phyloP scores from a whole-genome alignment of 768 basidiomycete genomes.

The Termitomyces sp. region DNA sequence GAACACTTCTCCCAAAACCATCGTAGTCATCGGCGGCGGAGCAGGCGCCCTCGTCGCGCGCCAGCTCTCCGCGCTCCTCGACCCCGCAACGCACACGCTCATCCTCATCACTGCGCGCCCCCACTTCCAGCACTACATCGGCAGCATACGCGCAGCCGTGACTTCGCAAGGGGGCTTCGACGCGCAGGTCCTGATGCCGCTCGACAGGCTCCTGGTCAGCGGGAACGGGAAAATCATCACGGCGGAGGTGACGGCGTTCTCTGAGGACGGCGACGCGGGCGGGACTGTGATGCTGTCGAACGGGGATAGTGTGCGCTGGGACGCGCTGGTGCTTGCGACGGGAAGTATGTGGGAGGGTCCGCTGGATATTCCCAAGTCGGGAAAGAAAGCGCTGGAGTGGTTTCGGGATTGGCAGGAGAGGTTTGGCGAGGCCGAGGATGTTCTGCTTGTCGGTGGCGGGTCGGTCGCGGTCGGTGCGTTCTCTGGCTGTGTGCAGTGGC shows the following conservation, averaged over 20 bases:
- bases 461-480: conserved; percentile 42
- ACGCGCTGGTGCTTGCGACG: conserved; percentile 52
- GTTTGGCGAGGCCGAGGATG: conserved; percentile 32
- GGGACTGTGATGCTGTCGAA: conserved; percentile 42
- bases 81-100: conserved; percentile 41
- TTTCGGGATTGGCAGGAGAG: conserved; percentile 25
- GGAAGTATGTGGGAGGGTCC: conserved; percentile 53
- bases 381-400: conserved; percentile 19
- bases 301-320: conserved; percentile 47
- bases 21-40: conserved; percentile 50
- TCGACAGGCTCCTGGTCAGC: conserved; percentile 41
- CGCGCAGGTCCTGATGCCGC: conserved; percentile 41
- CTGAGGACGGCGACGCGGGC: conserved; percentile 24
- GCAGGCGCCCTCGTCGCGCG: conserved; percentile 41
- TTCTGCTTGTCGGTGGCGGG: conserved; percentile 53
- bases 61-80: conserved; percentile 43
- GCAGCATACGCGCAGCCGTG: conserved; percentile 47
- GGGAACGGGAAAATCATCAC: conserved; percentile 43
- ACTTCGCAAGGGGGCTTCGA: conserved; percentile 37
- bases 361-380: conserved; percentile 33
- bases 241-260: conserved; percentile 28
- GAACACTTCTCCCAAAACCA: conserved; percentile 8
- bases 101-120: conserved; percentile 49
- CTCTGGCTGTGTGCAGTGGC: too few relatives aligned
- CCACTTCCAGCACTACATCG: conserved; percentile 43